A percentile compares a stretch with the other conserved stretches of the same genome.
These are phyloP conservation scores for Gryganskiella cystojenkinii DNA, from an alignment of 192 early-diverging fungal species.

Conservation along the genomic window DNA sequence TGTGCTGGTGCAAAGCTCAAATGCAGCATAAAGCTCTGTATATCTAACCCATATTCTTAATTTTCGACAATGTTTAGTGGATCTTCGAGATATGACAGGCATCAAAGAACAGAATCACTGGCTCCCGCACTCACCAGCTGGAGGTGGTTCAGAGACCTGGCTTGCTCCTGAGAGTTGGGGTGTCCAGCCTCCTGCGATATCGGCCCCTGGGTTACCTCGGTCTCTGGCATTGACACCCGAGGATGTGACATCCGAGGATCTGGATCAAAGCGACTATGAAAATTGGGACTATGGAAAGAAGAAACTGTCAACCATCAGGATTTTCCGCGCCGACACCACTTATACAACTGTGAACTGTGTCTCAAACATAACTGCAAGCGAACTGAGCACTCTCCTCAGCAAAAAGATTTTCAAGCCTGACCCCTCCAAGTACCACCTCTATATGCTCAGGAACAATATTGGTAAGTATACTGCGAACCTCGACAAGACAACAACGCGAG, in stretches of 20 bases:
- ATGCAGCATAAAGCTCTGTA: too few species aligned
- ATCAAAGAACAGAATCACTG: constrained; percentile 21
- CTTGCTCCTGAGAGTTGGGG: constrained; percentile 49
- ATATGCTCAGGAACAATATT: constrained; percentile 53
- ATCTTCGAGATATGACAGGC: constrained; percentile 34
- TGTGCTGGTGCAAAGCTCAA: too few species aligned
- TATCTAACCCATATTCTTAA: too few species aligned
- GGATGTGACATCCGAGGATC: constrained; percentile 22
- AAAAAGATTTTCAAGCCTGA: constrained; percentile 89
- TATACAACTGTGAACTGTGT: constrained; percentile 82
- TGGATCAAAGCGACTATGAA: constrained; percentile 35
- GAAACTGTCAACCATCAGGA: constrained; percentile 63
- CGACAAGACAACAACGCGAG: not conserved
- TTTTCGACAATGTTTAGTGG: constrained; percentile 5
- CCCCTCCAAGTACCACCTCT: constrained; percentile 61
- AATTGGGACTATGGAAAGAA: constrained; percentile 42
- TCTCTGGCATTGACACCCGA: constrained; percentile 24
- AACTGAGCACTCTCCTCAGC: constrained; percentile 76
- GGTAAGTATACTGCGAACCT: constrained; percentile 31
- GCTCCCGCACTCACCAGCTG: constrained; percentile 15
- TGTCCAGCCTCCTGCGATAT: constrained; percentile 15
- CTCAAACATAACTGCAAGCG: constrained; percentile 75
- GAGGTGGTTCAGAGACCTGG: constrained; percentile 33
- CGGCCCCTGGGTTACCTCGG: constrained; percentile 8
- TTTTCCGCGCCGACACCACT: constrained; percentile 83